Evolutionary conservation across 164 flowering plant species (phyloP).

Genomic region (Vitis riparia): DNA sequence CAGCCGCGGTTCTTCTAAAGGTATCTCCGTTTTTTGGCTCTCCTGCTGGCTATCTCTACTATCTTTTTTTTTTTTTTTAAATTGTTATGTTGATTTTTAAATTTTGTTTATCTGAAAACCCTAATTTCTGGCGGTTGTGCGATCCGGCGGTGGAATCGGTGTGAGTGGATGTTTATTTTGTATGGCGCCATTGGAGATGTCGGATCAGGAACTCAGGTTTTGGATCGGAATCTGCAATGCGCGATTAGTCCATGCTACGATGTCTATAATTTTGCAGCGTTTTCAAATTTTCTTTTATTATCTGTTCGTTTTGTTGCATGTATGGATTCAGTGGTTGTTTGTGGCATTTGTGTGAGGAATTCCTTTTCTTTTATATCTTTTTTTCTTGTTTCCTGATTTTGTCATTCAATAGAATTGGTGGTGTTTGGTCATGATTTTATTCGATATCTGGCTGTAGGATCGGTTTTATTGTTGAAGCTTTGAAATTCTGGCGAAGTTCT

Average conservation of each 20-base stretch:
- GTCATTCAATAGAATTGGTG: neutral
- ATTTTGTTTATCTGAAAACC: neutral
- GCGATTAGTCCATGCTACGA: neutral
- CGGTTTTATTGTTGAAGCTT: no score
- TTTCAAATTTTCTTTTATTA: no score
- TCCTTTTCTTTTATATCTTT: neutral
- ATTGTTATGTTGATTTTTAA: no score
- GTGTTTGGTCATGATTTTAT: neutral
- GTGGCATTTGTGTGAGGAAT: no score
- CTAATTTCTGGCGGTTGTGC: neutral
- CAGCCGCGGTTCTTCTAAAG: conserved; percentile 13
- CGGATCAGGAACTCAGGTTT: conserved; percentile 7
- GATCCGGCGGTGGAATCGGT: neutral
- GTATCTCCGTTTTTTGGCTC: neutral
- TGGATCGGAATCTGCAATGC: conserved; percentile 7
- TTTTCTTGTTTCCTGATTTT: neutral
- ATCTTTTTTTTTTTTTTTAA: neutral
- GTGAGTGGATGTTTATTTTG: neutral
- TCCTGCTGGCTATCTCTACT: neutral
- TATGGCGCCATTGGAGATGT: conserved; percentile 10
- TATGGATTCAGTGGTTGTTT: neutral
- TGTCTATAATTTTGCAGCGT: no score
- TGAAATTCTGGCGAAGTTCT: no score
- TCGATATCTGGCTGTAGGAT: neutral
- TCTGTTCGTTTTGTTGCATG: neutral